Percentiles rank a stretch among this genome's conserved stretches.
phyloP scores from a whole-genome alignment of 2,329 filamentous ascomycete species.

The Davidsoniella virescens region DNA sequence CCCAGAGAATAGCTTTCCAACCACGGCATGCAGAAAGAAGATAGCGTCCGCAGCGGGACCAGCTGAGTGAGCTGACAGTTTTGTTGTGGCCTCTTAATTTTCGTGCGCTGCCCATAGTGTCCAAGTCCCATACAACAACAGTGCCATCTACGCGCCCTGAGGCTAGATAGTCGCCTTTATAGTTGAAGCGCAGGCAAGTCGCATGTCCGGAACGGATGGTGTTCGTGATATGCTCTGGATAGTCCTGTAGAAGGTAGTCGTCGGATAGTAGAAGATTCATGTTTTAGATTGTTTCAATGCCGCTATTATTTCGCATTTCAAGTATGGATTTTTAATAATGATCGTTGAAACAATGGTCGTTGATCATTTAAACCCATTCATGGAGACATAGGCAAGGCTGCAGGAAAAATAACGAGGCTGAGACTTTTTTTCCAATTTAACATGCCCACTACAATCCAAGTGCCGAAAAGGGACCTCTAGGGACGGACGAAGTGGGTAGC shows the following conservation, averaged over 20 bases:
- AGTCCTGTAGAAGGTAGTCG: conserved; percentile 57
- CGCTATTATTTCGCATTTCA: no score
- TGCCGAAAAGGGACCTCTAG: no score
- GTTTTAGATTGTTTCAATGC: conserved; percentile 2
- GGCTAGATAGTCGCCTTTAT: conserved; percentile 84
- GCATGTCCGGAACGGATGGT: conserved; percentile 61
- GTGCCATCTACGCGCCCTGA: conserved; percentile 89
- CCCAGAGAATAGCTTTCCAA: conserved; percentile 94
- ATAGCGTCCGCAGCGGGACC: conserved; percentile 84
- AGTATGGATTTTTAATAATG: not conserved
- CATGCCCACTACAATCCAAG: no score
- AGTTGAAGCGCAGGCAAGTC: conserved; percentile 69
- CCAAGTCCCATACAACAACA: conserved; percentile 89
- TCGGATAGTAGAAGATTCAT: conserved; percentile 48
- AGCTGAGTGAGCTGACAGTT: conserved; percentile 87
- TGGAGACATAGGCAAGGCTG: conserved; percentile 11
- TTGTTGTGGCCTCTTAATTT: conserved; percentile 87
- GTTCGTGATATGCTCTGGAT: conserved; percentile 76
- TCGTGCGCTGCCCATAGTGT: conserved; percentile 90
- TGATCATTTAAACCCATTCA: not conserved
- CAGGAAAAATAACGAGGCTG: conserved; percentile 8
- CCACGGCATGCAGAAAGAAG: conserved; percentile 86
- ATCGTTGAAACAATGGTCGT: not conserved
- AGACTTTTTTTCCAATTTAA: conserved; percentile 5
- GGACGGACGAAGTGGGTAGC: no score